Base-by-base conservation (phyloP, 2,329 filamentous ascomycete genomes). In the Monilinia vaccinii-corymbosi region DNA sequence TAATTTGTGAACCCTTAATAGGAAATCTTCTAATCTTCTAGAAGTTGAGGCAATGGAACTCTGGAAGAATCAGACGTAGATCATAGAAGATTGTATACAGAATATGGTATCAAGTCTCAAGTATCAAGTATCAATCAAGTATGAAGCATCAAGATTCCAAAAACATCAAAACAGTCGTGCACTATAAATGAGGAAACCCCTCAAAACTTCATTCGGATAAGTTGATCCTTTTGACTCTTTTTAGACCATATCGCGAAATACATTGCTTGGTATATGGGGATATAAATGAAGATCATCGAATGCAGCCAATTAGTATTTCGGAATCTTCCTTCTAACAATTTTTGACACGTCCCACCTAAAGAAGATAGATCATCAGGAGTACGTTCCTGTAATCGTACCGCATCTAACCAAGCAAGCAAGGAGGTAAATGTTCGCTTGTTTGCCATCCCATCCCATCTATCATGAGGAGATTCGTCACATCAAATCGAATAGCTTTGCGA, bases 11-110 rank as follows among this genome's bases (percentile, higher is more conserved):
- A 56, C 47, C 16, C 7, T 23, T 8, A 23, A 14, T n/a, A 23
- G 32, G 34, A 23, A 58, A 44, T 58, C 32, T 44, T 49, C 34
- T 23, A 44, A 23, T 44, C 56, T 59, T 59, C 56, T 59, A 59
- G 48, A 59, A 59, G 48, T 59, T 53, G 48, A 59, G 53, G 48
- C 38, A 53, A 44, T 44, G 36, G 36, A 44, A 53, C 25, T 44
- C 18, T 53, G 25, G 11, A 44, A 31, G 50, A 25, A 42, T 53
- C 13, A 34, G 23, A n/a, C 16, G 25, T 28, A 21, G 28, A 32
- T 53, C 38, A 18, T 44, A 53, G 38, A 44, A 32, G 25, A 25
- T 42, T 21, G 36, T 52, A 14, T 40, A n/a, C 34, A 40, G 34
- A 40, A 40, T 38, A 13, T 40, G 13, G 21, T 13, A 46, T 46